Percentiles rank a stretch among this genome's conserved stretches.
Evolutionary conservation across 768 basidiomycete species (phyloP).

Genomic region (Tricholoma hemisulphureum): DNA sequence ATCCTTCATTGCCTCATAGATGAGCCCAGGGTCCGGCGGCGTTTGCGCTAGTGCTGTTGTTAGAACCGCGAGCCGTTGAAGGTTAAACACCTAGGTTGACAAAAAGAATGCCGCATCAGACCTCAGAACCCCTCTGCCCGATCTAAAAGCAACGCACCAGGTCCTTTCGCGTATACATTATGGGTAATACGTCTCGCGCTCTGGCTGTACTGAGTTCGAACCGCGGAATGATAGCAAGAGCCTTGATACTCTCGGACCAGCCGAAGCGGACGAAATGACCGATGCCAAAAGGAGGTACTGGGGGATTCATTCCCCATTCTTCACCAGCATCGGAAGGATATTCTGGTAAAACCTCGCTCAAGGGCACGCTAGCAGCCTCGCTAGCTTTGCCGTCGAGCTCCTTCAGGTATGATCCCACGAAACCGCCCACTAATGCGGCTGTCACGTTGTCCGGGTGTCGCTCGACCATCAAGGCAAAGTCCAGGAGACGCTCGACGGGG

Average conservation of each 20-base stretch:
- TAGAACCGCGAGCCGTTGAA: slow-evolving; percentile 93
- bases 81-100: slow-evolving; percentile 83
- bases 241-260: slow-evolving; percentile 83
- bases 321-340: slow-evolving; percentile 91
- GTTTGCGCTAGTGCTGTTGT: slow-evolving; percentile 89
- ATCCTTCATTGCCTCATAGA: slow-evolving; percentile 99
- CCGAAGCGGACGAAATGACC: slow-evolving; percentile 91
- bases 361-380: slow-evolving; percentile 83
- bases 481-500: slow-evolving; percentile 71
- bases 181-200: slow-evolving; percentile 87
- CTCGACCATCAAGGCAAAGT: slow-evolving; percentile 99
- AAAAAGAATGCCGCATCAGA: slow-evolving; percentile 2
- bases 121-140: neutral
- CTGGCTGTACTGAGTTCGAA: slow-evolving; percentile 97
- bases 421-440: slow-evolving; percentile 93
- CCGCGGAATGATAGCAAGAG: slow-evolving; percentile 89
- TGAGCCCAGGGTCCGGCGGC: slow-evolving; percentile 93
- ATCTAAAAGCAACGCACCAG: slow-evolving; percentile 53
- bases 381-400: slow-evolving; percentile 82
- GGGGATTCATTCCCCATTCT: slow-evolving; percentile 88
- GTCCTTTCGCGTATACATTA: slow-evolving; percentile 83
- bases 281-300: slow-evolving; percentile 83
- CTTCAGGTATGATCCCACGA: slow-evolving; percentile 92
- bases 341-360: slow-evolving; percentile 95
- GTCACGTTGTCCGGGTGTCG: slow-evolving; percentile 99